Conservation (phyloP, 306 rosid species). For the Medicago arabica region DNA sequence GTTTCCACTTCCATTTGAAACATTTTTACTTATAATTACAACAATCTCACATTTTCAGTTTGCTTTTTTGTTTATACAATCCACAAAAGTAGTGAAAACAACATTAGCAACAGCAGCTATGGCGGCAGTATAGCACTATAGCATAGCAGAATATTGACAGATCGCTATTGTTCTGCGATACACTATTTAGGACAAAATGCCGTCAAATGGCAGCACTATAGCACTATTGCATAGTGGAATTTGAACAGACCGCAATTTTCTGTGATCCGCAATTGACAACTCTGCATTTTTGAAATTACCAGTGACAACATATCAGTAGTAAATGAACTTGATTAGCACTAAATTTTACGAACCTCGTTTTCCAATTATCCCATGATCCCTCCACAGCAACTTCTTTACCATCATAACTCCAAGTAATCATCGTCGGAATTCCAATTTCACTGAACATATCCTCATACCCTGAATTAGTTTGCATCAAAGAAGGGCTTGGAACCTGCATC, state of each 20-base stretch:
- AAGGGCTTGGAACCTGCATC: constrained; percentile 64
- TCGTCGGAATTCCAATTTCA: constrained; percentile 91
- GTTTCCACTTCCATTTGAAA: constrained; percentile 10
- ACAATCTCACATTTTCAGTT: background rate
- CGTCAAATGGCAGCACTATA: background rate
- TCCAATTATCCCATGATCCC: constrained; percentile 99
- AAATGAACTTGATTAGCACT: background rate
- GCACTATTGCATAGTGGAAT: background rate
- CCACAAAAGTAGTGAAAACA: constrained; percentile 1
- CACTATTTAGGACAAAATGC: background rate
- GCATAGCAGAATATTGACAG: background rate
- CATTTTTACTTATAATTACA: background rate
- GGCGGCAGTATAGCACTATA: background rate
- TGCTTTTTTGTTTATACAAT: background rate
- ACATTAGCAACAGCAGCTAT: background rate
- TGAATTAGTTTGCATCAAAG: constrained; percentile 71
- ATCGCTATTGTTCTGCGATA: background rate
- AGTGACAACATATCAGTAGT: background rate
- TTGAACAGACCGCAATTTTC: background rate
- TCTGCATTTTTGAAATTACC: background rate
- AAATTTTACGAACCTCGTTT: constrained; percentile 62
- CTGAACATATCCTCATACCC: constrained; percentile 69
- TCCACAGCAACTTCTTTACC: constrained; percentile 90
- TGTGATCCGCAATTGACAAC: background rate
- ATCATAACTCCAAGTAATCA: constrained; percentile 92